Evolutionary conservation across 1,284 basidiomycete genomes (phyloP).

Genomic region (Microbotryum saponariae): DNA sequence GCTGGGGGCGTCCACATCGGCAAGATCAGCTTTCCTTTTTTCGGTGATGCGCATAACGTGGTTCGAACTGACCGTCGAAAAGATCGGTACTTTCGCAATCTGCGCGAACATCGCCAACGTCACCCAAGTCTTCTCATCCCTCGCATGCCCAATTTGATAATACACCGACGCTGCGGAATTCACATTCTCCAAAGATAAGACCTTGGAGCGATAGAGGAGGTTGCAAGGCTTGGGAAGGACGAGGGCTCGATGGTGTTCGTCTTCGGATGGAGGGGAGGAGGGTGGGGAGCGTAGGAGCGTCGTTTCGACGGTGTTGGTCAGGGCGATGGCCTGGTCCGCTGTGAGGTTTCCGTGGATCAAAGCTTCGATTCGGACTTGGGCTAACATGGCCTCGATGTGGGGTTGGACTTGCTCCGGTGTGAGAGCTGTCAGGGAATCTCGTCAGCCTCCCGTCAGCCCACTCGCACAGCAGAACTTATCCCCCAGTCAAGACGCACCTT

Average conservation of each 20-base stretch:
- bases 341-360: constrained; percentile 79
- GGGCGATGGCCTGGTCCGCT: constrained; percentile 41
- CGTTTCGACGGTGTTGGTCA: constrained; percentile 51
- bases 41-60: not conserved
- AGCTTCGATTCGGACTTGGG: constrained; percentile 62
- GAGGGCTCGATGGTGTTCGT: constrained; percentile 23
- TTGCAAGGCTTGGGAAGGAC: constrained; percentile 48
- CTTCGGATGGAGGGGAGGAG: constrained; percentile 12
- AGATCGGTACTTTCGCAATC: constrained; percentile 78
- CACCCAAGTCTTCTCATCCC: constrained; percentile 49
- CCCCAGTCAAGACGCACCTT: constrained; percentile 49
- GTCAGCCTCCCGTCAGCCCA: not conserved
- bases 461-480: not conserved
- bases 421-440: constrained; percentile 48
- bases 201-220: constrained; percentile 57
- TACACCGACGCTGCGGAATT: constrained; percentile 61
- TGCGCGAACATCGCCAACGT: constrained; percentile 51
- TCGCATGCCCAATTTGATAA: constrained; percentile 51
- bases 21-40: not conserved
- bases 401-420: constrained; percentile 64
- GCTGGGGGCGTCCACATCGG: constrained; percentile 45
- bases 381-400: constrained; percentile 59
- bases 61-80: constrained; percentile 44
- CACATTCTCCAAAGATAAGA: constrained; percentile 76
- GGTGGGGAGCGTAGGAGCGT: constrained; percentile 49